Conservation (phyloP, 176 grass and related monocot species). For the Oryza brachyantha region DNA sequence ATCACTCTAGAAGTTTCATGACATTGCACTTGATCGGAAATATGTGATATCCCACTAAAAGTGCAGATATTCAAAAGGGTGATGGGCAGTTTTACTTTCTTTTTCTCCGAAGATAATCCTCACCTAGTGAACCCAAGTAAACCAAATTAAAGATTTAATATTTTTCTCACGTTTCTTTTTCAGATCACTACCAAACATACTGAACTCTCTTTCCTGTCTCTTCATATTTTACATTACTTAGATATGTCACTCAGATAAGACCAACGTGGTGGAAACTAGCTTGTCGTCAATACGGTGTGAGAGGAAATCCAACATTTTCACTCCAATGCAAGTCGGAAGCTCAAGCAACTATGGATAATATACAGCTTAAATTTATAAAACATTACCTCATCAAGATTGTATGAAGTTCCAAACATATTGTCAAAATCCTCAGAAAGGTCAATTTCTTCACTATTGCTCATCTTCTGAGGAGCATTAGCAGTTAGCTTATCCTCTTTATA, state of each 20-base stretch:
- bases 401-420: slow-evolving; percentile 58
- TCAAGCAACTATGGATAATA: background rate
- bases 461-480: slow-evolving; percentile 21
- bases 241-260: slow-evolving; percentile 4
- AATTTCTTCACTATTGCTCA: slow-evolving; percentile 49
- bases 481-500: slow-evolving; percentile 23
- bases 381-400: slow-evolving; percentile 72
- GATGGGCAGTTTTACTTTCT: background rate
- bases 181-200: background rate
- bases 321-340: background rate
- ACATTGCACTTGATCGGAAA: background rate
- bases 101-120: background rate
- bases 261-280: background rate
- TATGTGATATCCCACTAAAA: background rate
- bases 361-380: background rate
- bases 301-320: background rate
- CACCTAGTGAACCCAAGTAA: background rate
- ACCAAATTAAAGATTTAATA: background rate
- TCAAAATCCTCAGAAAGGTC: slow-evolving; percentile 67
- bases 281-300: background rate
- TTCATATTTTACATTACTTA: background rate
- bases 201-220: background rate
- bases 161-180: background rate
- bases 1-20: background rate
- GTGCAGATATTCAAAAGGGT: background rate